phyloP scores from a whole-genome alignment of 2,329 filamentous ascomycete genomes.

The Colletotrichum spaethianum region DNA sequence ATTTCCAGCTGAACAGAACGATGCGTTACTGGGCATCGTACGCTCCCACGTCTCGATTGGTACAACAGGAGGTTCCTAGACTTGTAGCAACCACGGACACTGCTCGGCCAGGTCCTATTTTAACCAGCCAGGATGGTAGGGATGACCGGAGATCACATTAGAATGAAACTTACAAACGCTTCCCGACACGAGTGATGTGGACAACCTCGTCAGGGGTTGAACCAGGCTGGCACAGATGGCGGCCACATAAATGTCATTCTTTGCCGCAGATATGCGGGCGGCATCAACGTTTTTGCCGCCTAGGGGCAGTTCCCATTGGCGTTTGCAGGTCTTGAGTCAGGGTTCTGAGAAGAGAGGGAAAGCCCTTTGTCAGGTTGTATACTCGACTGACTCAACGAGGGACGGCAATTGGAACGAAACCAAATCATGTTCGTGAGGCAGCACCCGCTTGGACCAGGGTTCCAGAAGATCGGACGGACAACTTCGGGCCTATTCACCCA shows the following conservation, averaged over 20 bases:
- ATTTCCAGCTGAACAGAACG: not conserved
- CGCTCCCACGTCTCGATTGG: not conserved
- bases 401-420: not conserved
- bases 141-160: not conserved
- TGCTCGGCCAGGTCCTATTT: not conserved
- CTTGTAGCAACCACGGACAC: too few species aligned
- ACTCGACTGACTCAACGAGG: constrained; percentile 9
- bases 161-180: not conserved
- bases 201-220: not conserved
- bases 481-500: not conserved
- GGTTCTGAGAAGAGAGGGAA: not conserved
- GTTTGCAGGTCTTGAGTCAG: not conserved
- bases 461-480: not conserved
- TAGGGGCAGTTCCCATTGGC: not conserved
- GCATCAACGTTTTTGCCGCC: not conserved
- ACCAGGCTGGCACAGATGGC: not conserved
- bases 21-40: not conserved
- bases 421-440: constrained; percentile 12
- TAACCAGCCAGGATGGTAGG: not conserved
- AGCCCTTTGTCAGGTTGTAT: not conserved
- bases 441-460: constrained; percentile 2
- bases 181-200: not conserved
- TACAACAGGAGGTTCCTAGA: too few species aligned
- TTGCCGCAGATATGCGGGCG: not conserved
- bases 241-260: not conserved